Evolutionary conservation across 2,329 filamentous ascomycete genomes (phyloP).

Genomic region (Davidsoniella eucalypti): DNA sequence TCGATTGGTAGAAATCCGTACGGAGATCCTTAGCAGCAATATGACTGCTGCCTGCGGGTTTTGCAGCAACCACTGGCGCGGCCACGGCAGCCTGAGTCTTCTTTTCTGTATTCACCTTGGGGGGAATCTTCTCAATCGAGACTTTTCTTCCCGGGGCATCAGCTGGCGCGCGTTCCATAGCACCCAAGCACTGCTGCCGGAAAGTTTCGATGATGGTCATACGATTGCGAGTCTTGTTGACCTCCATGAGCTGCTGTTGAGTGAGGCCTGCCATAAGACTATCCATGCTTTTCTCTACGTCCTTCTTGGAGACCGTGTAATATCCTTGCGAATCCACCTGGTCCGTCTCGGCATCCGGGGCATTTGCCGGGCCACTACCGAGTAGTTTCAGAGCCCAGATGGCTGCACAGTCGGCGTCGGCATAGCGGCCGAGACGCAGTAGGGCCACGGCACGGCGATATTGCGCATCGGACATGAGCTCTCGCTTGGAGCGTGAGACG

Average conservation of each 20-base stretch:
- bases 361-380: constrained; percentile 18
- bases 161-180: constrained; percentile 27
- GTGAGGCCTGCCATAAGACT: constrained; percentile 18
- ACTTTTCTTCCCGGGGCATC: constrained; percentile 32
- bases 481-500: constrained; percentile 51
- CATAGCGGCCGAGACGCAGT: constrained; percentile 52
- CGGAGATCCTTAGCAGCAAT: constrained; percentile 11
- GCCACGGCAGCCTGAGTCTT: constrained; percentile 1
- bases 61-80: background rate
- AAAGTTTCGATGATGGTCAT: constrained; percentile 6
- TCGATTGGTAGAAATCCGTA: constrained; percentile 16
- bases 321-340: constrained; percentile 28
- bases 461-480: constrained; percentile 66
- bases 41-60: constrained; percentile 12
- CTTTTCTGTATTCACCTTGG: background rate
- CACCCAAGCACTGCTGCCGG: constrained; percentile 29
- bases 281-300: constrained; percentile 18
- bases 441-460: constrained; percentile 62
- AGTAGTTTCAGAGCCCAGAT: constrained; percentile 33
- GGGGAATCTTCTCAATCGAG: constrained; percentile 18
- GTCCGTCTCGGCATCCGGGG: constrained; percentile 5
- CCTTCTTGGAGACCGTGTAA: constrained; percentile 26
- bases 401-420: constrained; percentile 59
- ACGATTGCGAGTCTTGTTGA: constrained; percentile 16
- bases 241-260: constrained; percentile 12